Base-by-base conservation (phyloP, 1,139 yeast genomes). In the Suhomyces panamericanus region DNA sequence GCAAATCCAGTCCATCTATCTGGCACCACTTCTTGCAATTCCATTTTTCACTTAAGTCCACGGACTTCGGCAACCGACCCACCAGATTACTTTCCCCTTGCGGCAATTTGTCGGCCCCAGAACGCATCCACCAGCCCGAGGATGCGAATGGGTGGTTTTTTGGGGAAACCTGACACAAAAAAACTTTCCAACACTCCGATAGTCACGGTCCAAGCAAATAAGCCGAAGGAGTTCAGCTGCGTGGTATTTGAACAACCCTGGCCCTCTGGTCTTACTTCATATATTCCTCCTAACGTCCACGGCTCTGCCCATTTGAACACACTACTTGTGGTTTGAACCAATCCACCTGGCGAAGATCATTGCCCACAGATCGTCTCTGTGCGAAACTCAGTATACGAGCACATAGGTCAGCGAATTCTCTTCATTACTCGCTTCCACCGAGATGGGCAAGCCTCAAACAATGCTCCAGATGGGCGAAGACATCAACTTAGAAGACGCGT, bases 401-500 rank as follows among this genome's bases (percentile, higher is more conserved):
- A 11, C 29, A 4, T 10, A 9, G n/a, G 12, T 24, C 22, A 28
- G 15, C 30, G 13, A 20, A 29, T 30, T 5, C 8, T 36, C 17
- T 9, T n/a, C 27, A 33, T 13, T 14, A 17, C 28, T 22, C 26
- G 11, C 26, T 32, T 32, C 14, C 36, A 34, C 32, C 13, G 35
- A n/a, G 9, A 45, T 42, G 46, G 44, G 43, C 10, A 35, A 38
- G 20, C 38, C 28, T 38, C 51, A 11, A 39, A 46, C 20, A 46
- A 51, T 29, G 63, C 58, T 33, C 44, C 63, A 36, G 27, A 29
- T 20, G 28, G 15, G 35, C 26, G 40, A 38, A 14, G 40, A 38
- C 15, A 35, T 43, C 32, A 57, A 64, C 46, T 58, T 70, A 41
- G 64, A 64, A 37, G 54, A 52, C 32, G 72, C 59, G 5, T 60